Evolutionary conservation across 495 filamentous ascomycete genomes (phyloP).

Genomic region (Trichocladium uniseriatum): DNA sequence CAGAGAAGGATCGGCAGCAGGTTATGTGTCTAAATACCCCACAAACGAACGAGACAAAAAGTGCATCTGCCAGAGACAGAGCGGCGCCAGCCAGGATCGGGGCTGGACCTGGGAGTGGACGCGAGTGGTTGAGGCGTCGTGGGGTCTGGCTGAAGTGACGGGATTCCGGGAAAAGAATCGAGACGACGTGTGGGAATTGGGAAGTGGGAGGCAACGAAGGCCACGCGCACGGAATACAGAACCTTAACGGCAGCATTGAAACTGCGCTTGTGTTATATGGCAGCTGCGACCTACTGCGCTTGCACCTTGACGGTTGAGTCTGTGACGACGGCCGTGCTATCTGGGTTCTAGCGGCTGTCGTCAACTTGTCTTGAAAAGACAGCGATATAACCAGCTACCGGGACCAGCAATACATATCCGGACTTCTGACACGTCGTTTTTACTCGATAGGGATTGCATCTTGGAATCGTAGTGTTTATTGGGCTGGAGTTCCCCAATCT

Average conservation of each 20-base stretch:
- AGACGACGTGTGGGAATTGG: neutral
- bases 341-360: too few species aligned
- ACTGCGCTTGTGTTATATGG: constrained; percentile 12
- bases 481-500: constrained; percentile 28
- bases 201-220: neutral
- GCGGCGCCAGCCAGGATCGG: neutral
- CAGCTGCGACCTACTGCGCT: constrained; percentile 3
- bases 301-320: neutral
- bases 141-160: neutral
- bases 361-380: too few species aligned
- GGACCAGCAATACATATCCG: too few species aligned
- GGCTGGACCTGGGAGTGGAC: too few species aligned
- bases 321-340: too few species aligned
- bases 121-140: too few species aligned
- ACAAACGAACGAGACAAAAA: neutral
- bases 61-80: neutral
- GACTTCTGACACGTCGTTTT: constrained; percentile 3
- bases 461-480: constrained; percentile 7
- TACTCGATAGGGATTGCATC: too few species aligned
- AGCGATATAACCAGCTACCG: too few species aligned
- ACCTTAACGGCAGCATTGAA: too few species aligned
- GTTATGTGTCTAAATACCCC: neutral
- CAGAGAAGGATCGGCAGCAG: neutral
- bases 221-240: too few species aligned
- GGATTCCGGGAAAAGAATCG: neutral